Evolutionary conservation across 2,329 filamentous ascomycete species (phyloP), one percentile per base, ranked within the genome.

Genomic region (Aspergillus texensis): DNA sequence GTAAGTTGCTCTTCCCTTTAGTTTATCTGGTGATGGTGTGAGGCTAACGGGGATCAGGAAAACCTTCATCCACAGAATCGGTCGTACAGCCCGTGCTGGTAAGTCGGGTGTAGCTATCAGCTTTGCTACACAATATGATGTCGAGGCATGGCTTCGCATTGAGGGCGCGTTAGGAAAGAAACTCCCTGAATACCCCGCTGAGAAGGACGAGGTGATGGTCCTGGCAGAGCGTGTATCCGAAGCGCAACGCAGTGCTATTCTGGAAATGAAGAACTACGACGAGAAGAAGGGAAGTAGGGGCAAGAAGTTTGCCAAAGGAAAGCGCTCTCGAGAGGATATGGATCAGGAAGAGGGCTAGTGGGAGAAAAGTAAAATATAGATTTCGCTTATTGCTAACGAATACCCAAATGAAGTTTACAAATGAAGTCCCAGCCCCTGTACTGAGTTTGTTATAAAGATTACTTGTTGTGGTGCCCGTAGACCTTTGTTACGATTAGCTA

Each of bases 31-130:
- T 30, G 24, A 30, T 19, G 24, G 4, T 30, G 16, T 28, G 9
- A 30, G 3, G 12, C 26, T 50, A 50, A 50, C 26, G 26, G 16
- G 86, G 24, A 92, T 96, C 78, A 91, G 88, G 71, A 96, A 96
- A 79, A 97, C 93, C 0, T 96, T 96, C 71, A 91, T 97, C 36
- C 93, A 97, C 78, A 86, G 93, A 58, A 93, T 97, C 1, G 93
- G 93, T 24, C 90, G 93, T 69, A 97, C 93, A 0, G 93, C 93
- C 0, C 88, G 93, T 78, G 93, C 93, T 0, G 93, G 93, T 34
- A 94, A 94, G 76, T 89, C 89, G 1, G 94, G 94, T 57, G 86
- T 92, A 50, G 93, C 93, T 3, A 85, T 97, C 50, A 91, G 85
- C 58, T 80, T 97, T 10, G 89, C 95, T 3, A 96, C 92, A 0